Base-by-base conservation (phyloP, 768 basidiomycete genomes). In the Hericium alpestre region DNA sequence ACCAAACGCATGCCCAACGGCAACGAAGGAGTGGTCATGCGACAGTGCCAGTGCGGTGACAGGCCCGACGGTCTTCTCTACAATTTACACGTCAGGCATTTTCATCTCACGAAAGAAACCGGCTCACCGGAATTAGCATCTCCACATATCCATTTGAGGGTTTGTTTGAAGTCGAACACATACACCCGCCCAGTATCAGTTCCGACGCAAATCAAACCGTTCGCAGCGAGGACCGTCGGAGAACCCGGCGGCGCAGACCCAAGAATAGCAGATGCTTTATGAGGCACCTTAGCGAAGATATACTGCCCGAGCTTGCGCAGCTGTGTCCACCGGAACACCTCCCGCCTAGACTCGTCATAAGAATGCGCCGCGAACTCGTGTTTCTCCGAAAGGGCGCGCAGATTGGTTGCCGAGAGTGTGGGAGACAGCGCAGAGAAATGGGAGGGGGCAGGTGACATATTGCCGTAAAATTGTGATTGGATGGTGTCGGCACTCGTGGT, bases 91-190 rank as follows among this genome's bases (percentile, higher is more conserved):
- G 55, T 64, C 59, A 18, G 18, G 52, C 38, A 10, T 49, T 11
- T n/a, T 49, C 51, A 58, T 61, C 52, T 10, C 32, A 22, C 13
- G 15, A 13, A 12, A 6, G 16, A 16, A 32, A 10, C 13, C 37
- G 12, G 18, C 43, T 55, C 39, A 94, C 92, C 81, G 62, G 80
- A 72, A 16, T 72, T 56, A 54, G 89, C 83, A 54, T 73, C 81
- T 9, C 91, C 91, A 62, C 93, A 92, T 10, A 94, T 73, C 62
- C 84, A 83, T 62, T 82, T 82, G 60, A 95, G 65, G 6, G 83
- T 83, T 69, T 98, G 95, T 65, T 85, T 86, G 67, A 96, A 97
- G 69, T 93, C 91, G 68, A 91, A 94, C 1, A 97, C 86, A 51
- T 83, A 76, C 46, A 89, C 76, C 64, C 78, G 82, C 12, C 94